Evolutionary conservation across 2,329 filamentous ascomycete genomes (phyloP), one percentile per base, ranked within the genome.

Genomic region (Ceratocystis papillata): DNA sequence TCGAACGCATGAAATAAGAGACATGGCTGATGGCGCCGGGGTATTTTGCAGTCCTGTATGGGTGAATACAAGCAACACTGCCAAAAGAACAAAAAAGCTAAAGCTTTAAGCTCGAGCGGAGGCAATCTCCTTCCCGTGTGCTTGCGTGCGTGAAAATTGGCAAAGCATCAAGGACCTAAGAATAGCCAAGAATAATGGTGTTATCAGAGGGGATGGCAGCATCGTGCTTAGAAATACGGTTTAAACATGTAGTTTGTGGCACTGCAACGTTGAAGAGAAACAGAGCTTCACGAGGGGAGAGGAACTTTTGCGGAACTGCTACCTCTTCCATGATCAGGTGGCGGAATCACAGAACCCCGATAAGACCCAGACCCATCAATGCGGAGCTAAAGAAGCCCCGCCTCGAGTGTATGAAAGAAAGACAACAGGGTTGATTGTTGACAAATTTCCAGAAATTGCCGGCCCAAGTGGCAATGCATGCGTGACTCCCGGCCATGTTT

Each of bases 241-340:
- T 3, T 37, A 10, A 15, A 55, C 50, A 55, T 55, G 20, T 20
- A 55, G 20, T 22, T 57, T 17, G 48, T 55, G 25, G 12, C 22
- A 15, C 8, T 55, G 50, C 28, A 59, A 59, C 28, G 55, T 37
- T 20, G 55, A 59, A 28, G 22, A 28, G 8, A 17, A 59, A 30
- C 20, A 5, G 12, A n/a, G 28, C 20, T 30, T 20, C 55, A n/a
- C 37, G 37, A 41, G 55, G n/a, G 15, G 22, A 15, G n/a, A 28
- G 33, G 55, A n/a, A 33, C 55, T 37, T 59, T 59, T 33, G 55
- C 33, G 55, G 55, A 59, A 59, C 28, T 59, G 55, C 55, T 17
- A 59, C 30, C 55, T 59, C 55, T 25, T 12, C 46, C 30, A 33
- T 57, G 53, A 17, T 30, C 15, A 57, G 53, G 28, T 15, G 25